Evolutionary conservation across 2,329 filamentous ascomycete species (phyloP).

Genomic region (Penicillium sp.): DNA sequence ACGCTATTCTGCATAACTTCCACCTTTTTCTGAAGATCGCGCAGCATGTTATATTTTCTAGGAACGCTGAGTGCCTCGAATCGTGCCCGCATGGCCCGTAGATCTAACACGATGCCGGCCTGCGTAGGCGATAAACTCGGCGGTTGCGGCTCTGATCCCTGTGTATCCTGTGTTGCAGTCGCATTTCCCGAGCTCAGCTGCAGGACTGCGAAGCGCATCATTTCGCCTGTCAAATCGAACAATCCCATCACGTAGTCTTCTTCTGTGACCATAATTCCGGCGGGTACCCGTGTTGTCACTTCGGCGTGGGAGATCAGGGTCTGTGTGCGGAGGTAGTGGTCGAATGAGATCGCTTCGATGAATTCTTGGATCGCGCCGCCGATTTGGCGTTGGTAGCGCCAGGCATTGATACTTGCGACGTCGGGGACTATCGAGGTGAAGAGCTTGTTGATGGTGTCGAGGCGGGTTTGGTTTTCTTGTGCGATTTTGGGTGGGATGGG

Average conservation of each 20-base stretch:
- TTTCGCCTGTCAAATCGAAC: conserved; percentile 89
- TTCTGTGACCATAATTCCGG: conserved; percentile 61
- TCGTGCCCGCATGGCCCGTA: conserved; percentile 69
- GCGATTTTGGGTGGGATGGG: conserved; percentile 63
- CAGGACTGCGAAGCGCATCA: conserved; percentile 95
- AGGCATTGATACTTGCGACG: conserved; percentile 70
- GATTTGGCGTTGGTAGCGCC: conserved; percentile 75
- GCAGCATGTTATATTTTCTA: conserved; percentile 50
- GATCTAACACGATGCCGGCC: conserved; percentile 70
- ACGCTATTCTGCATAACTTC: conserved; percentile 83
- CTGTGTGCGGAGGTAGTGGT: conserved; percentile 78
- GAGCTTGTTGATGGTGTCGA: conserved; percentile 65
- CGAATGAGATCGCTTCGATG: conserved; percentile 84
- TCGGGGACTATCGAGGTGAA: conserved; percentile 67
- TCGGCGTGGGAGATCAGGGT: conserved; percentile 65
- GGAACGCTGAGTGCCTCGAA: conserved; percentile 68
- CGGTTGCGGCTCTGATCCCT: conserved; percentile 1
- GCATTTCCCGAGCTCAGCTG: conserved; percentile 70
- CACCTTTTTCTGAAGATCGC: conserved; percentile 72
- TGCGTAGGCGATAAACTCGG: conserved; percentile 36
- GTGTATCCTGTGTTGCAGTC: conserved; percentile 33
- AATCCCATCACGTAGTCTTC: conserved; percentile 87
- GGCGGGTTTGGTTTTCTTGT: conserved; percentile 65
- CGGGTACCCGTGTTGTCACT: conserved; percentile 44
- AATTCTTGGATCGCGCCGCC: conserved; percentile 84